Evolutionary conservation across 768 basidiomycete species (phyloP), one percentile per base, ranked within the genome.

Genomic region (Phylloporus sp.): DNA sequence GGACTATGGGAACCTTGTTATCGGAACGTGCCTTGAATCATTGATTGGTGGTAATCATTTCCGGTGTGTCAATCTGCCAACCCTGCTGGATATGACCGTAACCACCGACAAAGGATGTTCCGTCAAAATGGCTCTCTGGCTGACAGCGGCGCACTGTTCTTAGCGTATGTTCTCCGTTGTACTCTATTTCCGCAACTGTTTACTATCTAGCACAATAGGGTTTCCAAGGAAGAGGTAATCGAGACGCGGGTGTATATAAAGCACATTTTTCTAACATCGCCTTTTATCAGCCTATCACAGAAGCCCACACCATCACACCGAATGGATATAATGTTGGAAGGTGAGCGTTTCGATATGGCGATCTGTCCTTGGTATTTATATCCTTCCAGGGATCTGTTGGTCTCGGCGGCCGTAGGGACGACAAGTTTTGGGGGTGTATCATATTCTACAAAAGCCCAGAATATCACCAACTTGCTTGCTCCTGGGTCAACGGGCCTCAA

Each of bases 41-140:
- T 54, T 70, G 20, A 56, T 69, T 4, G 78, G 77, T 13, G 78
- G 77, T 2, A 73, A 76, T 55, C 78, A 78, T 56, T 72, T 79
- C 57, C 69, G 78, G 74, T 74, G 45, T 34, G 45, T 43, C 27
- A 24, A 39, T 11, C 20, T 34, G 4, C 20, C 2, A 1, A 26
- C 35, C 23, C 24, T 28, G n/a, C 31, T n/a, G 8, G 15, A 28
- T 23, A 5, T 40, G 6, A 12, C 12, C 9, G 7, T 41, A 31
- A 55, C 24, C 11, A 6, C 35, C 27, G 6, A 29, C 12, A 3
- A 39, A 59, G 81, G 12, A 72, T 81, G 13, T 85, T 63, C 62
- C 75, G 75, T 26, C 84, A 86, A 65, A 80, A 85, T 55, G 84
- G 84, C 0, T 59, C 77, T 1, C 23, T 26, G 18, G 83, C 84